phyloP scores from a whole-genome alignment of 2,329 filamentous ascomycete species.

The Dothideomycetes sp. region DNA sequence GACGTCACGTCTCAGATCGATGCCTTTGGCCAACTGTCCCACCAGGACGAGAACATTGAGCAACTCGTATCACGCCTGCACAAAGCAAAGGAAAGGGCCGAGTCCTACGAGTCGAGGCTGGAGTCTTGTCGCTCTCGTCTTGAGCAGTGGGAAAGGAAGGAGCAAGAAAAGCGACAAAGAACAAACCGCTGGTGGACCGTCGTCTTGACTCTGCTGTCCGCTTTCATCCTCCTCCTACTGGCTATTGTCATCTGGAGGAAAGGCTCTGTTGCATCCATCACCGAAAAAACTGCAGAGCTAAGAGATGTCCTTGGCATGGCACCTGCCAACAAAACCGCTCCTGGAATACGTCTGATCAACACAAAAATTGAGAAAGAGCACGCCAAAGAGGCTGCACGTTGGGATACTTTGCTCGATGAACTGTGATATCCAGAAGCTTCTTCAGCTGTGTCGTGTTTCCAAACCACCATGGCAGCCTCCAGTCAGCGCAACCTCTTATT shows the following conservation, averaged over 20 bases:
- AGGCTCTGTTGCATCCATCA: slow-evolving; percentile 6
- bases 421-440: slow-evolving; percentile 1
- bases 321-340: slow-evolving; percentile 2
- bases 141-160: slow-evolving; percentile 57
- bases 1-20: slow-evolving; percentile 53
- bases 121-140: slow-evolving; percentile 55
- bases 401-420: slow-evolving; percentile 15
- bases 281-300: slow-evolving; percentile 9
- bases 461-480: too few species aligned
- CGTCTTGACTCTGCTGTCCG: neutral
- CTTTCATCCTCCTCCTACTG: slow-evolving; percentile 6
- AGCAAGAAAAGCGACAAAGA: slow-evolving; percentile 59
- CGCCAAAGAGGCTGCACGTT: slow-evolving; percentile 10
- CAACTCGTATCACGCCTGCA: slow-evolving; percentile 54
- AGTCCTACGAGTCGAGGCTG: slow-evolving; percentile 52
- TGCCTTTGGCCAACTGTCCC: slow-evolving; percentile 47
- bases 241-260: slow-evolving; percentile 7
- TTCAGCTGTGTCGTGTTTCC: too few species aligned
- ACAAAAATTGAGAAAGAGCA: slow-evolving; percentile 2
- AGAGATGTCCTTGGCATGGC: slow-evolving; percentile 7
- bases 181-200: slow-evolving; percentile 16
- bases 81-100: slow-evolving; percentile 50
- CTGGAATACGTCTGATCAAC: slow-evolving; percentile 13
- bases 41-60: slow-evolving; percentile 56
- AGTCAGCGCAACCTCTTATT: too few species aligned